Conservation (phyloP, 148 eudicot species). For the Amaranthus palmeri region DNA sequence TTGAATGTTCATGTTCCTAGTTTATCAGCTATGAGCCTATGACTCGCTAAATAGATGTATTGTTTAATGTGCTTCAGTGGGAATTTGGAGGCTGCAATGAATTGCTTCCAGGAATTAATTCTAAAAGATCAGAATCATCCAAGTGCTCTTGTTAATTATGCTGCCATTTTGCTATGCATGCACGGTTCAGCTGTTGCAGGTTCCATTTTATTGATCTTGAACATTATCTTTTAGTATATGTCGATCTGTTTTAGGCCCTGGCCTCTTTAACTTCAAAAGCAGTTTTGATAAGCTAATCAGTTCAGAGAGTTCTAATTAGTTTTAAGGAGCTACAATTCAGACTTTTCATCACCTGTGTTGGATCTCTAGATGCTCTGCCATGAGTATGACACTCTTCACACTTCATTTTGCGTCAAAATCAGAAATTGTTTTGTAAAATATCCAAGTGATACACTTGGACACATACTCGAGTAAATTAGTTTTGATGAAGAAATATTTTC, state of each 20-base stretch:
- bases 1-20: slow-evolving; percentile 11
- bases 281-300: too few relatives aligned
- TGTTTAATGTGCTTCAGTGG: slow-evolving; percentile 50
- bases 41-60: not conserved
- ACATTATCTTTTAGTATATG: slow-evolving; percentile 8
- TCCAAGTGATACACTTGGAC: too few relatives aligned
- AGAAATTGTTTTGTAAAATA: too few relatives aligned
- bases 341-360: too few relatives aligned
- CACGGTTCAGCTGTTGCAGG: slow-evolving; percentile 90
- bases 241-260: not conserved
- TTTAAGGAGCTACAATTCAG: too few relatives aligned
- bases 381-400: too few relatives aligned
- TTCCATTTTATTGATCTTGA: slow-evolving; percentile 23
- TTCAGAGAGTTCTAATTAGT: too few relatives aligned
- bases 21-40: slow-evolving; percentile 6
- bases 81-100: slow-evolving; percentile 71
- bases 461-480: too few relatives aligned
- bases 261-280: too few relatives aligned
- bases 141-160: slow-evolving; percentile 79
- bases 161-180: slow-evolving; percentile 72
- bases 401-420: too few relatives aligned
- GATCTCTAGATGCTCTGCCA: too few relatives aligned
- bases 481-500: too few relatives aligned
- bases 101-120: slow-evolving; percentile 72
- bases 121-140: slow-evolving; percentile 96